Conservation (phyloP, 306 rosid species). For the Prunus fruticosa region DNA sequence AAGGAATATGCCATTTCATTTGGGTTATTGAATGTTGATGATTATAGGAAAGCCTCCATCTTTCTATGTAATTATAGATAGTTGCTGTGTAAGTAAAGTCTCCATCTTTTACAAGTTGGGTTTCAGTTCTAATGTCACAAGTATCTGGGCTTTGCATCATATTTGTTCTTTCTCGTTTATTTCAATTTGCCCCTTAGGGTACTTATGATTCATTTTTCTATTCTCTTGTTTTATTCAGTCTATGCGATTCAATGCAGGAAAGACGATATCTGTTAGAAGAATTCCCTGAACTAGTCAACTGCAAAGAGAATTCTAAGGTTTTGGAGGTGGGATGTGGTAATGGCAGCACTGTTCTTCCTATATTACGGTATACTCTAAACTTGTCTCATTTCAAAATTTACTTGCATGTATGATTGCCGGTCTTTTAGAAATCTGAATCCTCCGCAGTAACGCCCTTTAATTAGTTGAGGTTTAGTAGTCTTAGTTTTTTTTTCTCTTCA, state of each 20-base stretch:
- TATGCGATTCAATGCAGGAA: constrained; percentile 44
- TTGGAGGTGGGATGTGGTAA: constrained; percentile 94
- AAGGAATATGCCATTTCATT: not conserved
- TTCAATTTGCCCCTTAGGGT: not conserved
- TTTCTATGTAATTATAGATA: not conserved
- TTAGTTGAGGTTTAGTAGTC: no score
- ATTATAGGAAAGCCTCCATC: not conserved
- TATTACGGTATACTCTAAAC: constrained; percentile 50
- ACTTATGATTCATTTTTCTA: not conserved
- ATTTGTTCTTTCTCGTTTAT: not conserved
- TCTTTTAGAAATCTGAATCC: not conserved
- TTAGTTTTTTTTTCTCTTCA: not conserved
- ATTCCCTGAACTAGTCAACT: constrained; percentile 64
- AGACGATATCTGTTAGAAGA: constrained; percentile 86
- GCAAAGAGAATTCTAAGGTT: constrained; percentile 44
- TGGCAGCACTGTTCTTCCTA: constrained; percentile 84
- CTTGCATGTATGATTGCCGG: not conserved
- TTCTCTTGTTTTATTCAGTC: not conserved
- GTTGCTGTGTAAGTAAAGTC: not conserved
- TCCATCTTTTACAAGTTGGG: not conserved
- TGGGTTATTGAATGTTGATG: not conserved
- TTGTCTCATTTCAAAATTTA: not conserved
- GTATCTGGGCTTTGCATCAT: not conserved
- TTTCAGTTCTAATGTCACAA: not conserved
- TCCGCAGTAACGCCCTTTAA: not conserved